Base-by-base conservation (phyloP, 768 basidiomycete species). In the Tephrocybe sp. region DNA sequence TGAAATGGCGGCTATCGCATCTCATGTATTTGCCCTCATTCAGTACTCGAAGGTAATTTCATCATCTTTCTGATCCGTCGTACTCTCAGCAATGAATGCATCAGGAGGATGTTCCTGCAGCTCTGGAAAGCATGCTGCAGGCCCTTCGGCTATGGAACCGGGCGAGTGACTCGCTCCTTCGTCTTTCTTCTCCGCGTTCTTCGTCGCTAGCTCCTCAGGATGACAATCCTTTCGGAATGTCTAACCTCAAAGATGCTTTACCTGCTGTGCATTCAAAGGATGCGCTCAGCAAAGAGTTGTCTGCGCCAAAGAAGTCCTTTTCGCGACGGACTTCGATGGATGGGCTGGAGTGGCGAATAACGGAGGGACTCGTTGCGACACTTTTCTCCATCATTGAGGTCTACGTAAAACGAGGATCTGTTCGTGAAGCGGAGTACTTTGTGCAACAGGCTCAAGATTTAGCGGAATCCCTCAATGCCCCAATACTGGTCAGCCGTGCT, bases 351-450 rank as follows among this genome's bases (percentile, higher is more conserved):
- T 94, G 90, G 90, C 77, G 85, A 1, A 72, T 93, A 10, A 80
- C 86, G 3, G 83, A 90, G 59, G 85, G 83, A 10, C 75, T 96
- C 4, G 68, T 93, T 4, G 69, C 73, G 0, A 83, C 85, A 0
- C 69, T 90, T 2, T 79, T 95, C 51, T 73, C 81, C 2, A 72
- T 96, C 6, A 73, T 80, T 0, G 76, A 82, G 7, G 74, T 80
- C 0, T 91, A 93, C 58, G 73, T 84, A 17, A 65, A 70, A 0
- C 81, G 92, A 15, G 96, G 96, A 0, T 92, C 93, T 4, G 80
- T 85, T 3, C 81, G 88, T 18, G 93, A 95, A 60, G 85, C 91
- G 1, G 85, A 91, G 54, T 94, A 88, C 59, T 96, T 93, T 63
- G 76, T 86, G 0, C 75, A 86, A 34, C 87, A 93, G 62, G 89